phyloP scores from a whole-genome alignment of 2,329 filamentous ascomycete species.

The Neonectria faginata region DNA sequence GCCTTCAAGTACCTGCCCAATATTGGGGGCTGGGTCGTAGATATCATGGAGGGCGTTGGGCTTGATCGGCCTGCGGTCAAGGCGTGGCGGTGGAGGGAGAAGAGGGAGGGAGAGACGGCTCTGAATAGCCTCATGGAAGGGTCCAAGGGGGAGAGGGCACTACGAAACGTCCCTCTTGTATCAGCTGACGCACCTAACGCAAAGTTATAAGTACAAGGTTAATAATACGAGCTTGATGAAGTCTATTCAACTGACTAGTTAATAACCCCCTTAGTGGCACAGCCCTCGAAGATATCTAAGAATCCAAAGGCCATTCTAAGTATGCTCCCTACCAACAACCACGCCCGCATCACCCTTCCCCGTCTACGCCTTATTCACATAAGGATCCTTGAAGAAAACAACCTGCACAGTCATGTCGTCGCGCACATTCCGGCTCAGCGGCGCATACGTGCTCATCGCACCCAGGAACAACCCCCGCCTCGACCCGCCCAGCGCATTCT shows the following conservation, averaged over 20 bases:
- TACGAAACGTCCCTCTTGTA: slow-evolving; percentile 11
- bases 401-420: slow-evolving; percentile 89
- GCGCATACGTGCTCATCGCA: slow-evolving; percentile 76
- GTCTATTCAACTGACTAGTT: not conserved
- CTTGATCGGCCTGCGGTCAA: slow-evolving; percentile 21
- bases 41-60: slow-evolving; percentile 19
- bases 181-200: not conserved
- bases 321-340: not conserved
- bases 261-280: not conserved
- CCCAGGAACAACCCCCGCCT: slow-evolving; percentile 80
- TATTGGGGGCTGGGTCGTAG: slow-evolving; percentile 24
- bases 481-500: slow-evolving; percentile 83
- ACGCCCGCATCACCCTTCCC: not conserved
- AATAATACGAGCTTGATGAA: no score
- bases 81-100: slow-evolving; percentile 26
- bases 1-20: slow-evolving; percentile 43
- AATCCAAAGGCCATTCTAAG: not conserved
- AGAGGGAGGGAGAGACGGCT: not conserved
- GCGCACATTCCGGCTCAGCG: slow-evolving; percentile 71
- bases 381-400: slow-evolving; percentile 67
- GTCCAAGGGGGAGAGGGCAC: not conserved
- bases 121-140: slow-evolving; percentile 29
- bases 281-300: not conserved
- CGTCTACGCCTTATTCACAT: slow-evolving; percentile 75
- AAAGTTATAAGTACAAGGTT: not conserved